Conservation (phyloP, 768 basidiomycete genomes). For the Boletales sp. region DNA sequence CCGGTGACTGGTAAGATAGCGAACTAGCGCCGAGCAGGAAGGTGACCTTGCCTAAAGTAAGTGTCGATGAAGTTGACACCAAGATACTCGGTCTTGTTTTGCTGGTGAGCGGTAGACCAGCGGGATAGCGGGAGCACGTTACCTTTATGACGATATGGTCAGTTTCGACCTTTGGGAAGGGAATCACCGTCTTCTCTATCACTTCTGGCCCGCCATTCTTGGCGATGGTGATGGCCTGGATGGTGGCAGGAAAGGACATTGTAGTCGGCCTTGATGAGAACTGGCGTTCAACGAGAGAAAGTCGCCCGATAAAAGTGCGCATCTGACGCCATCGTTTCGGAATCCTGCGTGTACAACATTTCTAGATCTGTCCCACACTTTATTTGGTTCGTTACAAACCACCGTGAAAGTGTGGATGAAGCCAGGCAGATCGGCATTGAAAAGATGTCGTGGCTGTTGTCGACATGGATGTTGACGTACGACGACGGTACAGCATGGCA, state of each 20-base stretch:
- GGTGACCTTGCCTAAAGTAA: slow-evolving; percentile 60
- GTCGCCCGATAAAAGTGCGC: slow-evolving; percentile 13
- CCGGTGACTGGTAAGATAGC: not conserved
- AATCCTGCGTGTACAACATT: no score
- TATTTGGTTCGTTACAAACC: no score
- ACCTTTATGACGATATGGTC: slow-evolving; percentile 53
- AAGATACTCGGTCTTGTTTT: slow-evolving; percentile 69
- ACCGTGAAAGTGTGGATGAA: no score
- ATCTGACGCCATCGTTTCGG: slow-evolving; percentile 1
- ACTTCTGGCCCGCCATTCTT: slow-evolving; percentile 77
- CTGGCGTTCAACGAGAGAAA: slow-evolving; percentile 21
- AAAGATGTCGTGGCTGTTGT: no score
- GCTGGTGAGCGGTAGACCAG: no score
- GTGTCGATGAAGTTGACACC: slow-evolving; percentile 89
- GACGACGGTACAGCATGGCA: no score
- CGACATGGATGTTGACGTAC: no score
- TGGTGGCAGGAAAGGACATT: slow-evolving; percentile 57
- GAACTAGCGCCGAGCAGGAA: not conserved
- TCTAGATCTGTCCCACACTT: no score
- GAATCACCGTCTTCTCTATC: slow-evolving; percentile 60
- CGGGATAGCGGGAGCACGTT: not conserved
- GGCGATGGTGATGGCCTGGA: slow-evolving; percentile 70
- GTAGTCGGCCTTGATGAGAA: slow-evolving; percentile 21
- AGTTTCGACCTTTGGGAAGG: slow-evolving; percentile 61
- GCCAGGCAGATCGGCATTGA: no score